Evolutionary conservation across 768 basidiomycete species (phyloP).

Genomic region (Mycena leptocephala): DNA sequence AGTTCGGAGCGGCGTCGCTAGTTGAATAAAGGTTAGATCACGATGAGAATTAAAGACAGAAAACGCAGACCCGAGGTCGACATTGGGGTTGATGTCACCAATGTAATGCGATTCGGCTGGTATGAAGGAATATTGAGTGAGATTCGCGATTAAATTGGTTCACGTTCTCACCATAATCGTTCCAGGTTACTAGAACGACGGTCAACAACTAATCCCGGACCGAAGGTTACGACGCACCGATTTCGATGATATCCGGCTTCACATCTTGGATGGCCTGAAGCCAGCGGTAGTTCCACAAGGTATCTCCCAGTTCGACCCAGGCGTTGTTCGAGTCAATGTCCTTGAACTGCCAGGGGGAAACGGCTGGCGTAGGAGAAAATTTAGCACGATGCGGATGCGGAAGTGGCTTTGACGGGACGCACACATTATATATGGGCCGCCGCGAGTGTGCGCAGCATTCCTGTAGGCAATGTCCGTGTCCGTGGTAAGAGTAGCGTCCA

Average conservation of each 20-base stretch:
- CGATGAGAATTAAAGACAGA: background rate
- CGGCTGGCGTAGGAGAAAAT: slow-evolving; percentile 26
- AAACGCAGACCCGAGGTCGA: slow-evolving; percentile 39
- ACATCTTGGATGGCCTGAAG: slow-evolving; percentile 43
- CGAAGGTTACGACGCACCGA: slow-evolving; percentile 7
- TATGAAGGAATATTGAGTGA: too few species aligned
- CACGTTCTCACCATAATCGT: slow-evolving; percentile 37
- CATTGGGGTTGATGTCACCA: slow-evolving; percentile 44
- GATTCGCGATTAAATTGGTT: background rate
- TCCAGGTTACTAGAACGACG: slow-evolving; percentile 28
- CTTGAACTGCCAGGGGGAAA: slow-evolving; percentile 48
- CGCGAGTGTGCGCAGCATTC: slow-evolving; percentile 35
- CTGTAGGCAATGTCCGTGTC: slow-evolving; percentile 47
- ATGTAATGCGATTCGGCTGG: slow-evolving; percentile 61
- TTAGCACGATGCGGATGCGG: background rate
- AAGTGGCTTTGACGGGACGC: background rate
- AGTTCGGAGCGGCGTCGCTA: slow-evolving; percentile 38
- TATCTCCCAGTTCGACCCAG: slow-evolving; percentile 44
- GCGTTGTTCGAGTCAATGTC: slow-evolving; percentile 39
- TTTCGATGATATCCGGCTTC: slow-evolving; percentile 45
- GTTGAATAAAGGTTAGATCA: background rate
- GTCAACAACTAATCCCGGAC: background rate
- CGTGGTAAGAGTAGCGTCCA: slow-evolving; percentile 38
- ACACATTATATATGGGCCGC: slow-evolving; percentile 50
- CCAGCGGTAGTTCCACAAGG: slow-evolving; percentile 47